Base-by-base conservation (phyloP, 139 green algal genomes). In the Microglena sp. region DNA sequence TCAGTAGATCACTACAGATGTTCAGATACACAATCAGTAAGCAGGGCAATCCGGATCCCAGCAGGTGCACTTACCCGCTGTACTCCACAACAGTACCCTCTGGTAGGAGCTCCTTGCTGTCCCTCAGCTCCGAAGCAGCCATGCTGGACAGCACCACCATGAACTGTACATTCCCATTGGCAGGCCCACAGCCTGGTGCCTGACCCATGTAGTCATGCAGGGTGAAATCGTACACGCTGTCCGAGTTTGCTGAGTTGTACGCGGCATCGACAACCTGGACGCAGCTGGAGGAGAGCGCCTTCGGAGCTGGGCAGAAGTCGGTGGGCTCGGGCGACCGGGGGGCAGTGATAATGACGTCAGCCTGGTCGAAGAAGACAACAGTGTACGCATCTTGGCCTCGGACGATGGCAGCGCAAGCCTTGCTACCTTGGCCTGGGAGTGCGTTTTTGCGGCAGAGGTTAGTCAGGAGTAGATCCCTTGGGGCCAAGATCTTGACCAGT, bases 351-450 rank as follows among this genome's bases (percentile, higher is more conserved):
- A 71, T 33, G 8, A 70, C 32, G n/a, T 62, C 55, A 2, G 29
- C n/a, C 7, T 67, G 29, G 15, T 64, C 45, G 28, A 71, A 67
- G 69, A 76, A 76, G 4, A 76, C 56, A 45, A 64, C 53, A 4
- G 50, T 33, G 57, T 64, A 71, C 5, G 63, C 56, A 15, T 24
- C 21, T 6, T 1, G 24, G 33, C 27, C 35, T 40, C 63, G 63
- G 5, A 76, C 44, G 15, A 69, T 32, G 15, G 69, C 69, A 1
- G 56, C 69, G 56, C 69, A 76, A 6, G 69, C 33, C 32, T 61
- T 64, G 63, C 8, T 34, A 57, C 69, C 62, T 60, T 76, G 69
- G 28, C 53, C 69, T 1, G 44, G 43, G 44, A 68, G 57, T 8
- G 62, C 55, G 28, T 67, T 71, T 33, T 54, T 36, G 3, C 55